Conservation (phyloP, 208 protist species). For the Acanthamoeba healyi region DNA sequence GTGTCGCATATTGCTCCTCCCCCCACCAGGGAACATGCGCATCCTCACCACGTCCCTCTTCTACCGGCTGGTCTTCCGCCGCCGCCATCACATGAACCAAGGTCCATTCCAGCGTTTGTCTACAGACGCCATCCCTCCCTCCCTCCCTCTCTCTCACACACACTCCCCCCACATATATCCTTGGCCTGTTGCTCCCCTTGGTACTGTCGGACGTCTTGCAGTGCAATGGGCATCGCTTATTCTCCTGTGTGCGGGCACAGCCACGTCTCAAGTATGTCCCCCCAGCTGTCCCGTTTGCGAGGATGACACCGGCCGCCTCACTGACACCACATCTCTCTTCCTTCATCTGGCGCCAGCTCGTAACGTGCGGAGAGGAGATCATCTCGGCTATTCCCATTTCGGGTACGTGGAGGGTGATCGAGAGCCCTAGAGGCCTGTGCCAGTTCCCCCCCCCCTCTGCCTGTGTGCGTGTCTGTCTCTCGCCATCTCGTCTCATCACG, state of each 20-base stretch:
- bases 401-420: neutral
- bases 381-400: slow-evolving; percentile 23
- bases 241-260: neutral
- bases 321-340: neutral
- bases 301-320: too few relatives aligned
- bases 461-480: too few relatives aligned
- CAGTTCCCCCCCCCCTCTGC: too few relatives aligned
- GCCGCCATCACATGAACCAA: neutral
- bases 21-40: neutral
- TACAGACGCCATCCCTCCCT: too few relatives aligned
- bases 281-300: too few relatives aligned
- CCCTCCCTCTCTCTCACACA: too few relatives aligned
- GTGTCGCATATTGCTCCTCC: too few relatives aligned
- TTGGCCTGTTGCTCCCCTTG: too few relatives aligned
- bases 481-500: neutral
- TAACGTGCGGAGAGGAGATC: slow-evolving; percentile 33
- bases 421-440: neutral
- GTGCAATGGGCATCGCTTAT: neutral
- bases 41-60: slow-evolving; percentile 31
- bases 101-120: too few relatives aligned
- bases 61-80: neutral
- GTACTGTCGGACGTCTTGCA: too few relatives aligned
- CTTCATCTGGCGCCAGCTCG: neutral
- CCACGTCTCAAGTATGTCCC: neutral
- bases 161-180: too few relatives aligned